A percentile compares a stretch with the other conserved stretches of the same genome.
Conservation (phyloP, 1,284 basidiomycete genomes). For the Neolentinus lepideus region DNA sequence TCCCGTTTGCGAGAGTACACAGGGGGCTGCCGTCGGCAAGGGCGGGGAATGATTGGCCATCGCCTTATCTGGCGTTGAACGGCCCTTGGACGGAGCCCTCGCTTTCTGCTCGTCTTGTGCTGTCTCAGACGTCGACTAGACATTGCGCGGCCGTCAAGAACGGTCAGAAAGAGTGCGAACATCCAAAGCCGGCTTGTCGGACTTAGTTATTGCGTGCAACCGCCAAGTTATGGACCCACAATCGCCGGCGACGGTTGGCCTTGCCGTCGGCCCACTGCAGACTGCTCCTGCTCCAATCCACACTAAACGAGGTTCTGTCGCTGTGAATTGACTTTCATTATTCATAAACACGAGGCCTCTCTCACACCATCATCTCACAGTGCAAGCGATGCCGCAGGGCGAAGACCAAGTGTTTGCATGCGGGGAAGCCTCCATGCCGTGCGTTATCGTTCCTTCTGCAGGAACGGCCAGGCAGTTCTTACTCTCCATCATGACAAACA, state of each 20-base stretch:
- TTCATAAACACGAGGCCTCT: not conserved
- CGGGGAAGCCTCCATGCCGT: slow-evolving; percentile 2
- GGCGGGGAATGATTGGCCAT: not conserved
- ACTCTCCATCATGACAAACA: not conserved
- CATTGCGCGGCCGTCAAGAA: not conserved
- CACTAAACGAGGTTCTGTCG: slow-evolving; percentile 4
- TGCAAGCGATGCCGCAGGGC: slow-evolving; percentile 3
- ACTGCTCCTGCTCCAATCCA: not conserved
- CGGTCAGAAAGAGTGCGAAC: not conserved
- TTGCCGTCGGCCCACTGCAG: slow-evolving; percentile 2
- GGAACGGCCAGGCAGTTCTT: not conserved
- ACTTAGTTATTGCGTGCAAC: not conserved
- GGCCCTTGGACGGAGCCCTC: not conserved
- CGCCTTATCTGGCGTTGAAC: not conserved
- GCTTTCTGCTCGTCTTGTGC: not conserved
- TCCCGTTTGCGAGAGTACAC: not conserved
- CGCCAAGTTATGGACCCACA: not conserved
- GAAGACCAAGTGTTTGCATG: slow-evolving; percentile 3
- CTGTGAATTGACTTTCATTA: not conserved
- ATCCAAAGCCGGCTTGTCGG: not conserved
- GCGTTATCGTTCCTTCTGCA: not conserved
- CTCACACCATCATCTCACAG: not conserved
- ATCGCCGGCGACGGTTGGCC: not conserved
- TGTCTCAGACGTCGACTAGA: not conserved
- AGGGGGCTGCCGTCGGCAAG: not conserved